Evolutionary conservation across 2,329 filamentous ascomycete species (phyloP), one percentile per base, ranked within the genome.

Genomic region (Fusarium pseudoanthophilum): DNA sequence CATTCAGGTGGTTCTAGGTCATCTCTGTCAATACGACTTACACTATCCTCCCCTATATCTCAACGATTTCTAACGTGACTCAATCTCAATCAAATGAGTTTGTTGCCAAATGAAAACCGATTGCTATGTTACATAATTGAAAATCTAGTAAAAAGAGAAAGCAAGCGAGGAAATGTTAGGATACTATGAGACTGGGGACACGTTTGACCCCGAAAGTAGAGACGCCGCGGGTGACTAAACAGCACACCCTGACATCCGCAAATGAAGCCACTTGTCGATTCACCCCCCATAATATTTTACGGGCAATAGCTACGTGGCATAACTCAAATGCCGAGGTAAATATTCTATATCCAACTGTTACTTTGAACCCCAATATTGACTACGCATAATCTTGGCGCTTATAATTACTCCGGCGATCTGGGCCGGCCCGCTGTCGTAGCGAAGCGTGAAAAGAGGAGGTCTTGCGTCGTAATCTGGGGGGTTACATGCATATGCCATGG

Each of bases 111-210:
- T 32, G 32, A 32, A 32, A 32, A 13, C 11, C 32, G 4, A 32
- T 14, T 32, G 1, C 32, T 6, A 11, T 13, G 32, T 14, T 32
- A 14, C 32, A 32, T 5, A 6, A 14, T 13, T 14, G 11, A 32
- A 5, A 32, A 14, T 14, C 32, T 14, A 14, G 11, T 32, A 32
- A 3, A 9, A 10, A 4, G 18, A 4, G 20, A 7, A 20, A 45
- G 18, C 26, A 1, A 0, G 5, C 10, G 8, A 13, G 43, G 10
- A 26, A 45, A 13, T 1, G 14, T 16, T 7, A 1, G 21, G 28
- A 4, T 3, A 4, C 0, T n/a, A 3, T 32, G 9, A 18, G 5
- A 16, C 28, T 30, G 10, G 18, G n/a, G n/a, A 13, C 1, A 11
- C 11, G 6, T 7, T 49, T 49, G 28, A 49, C 46, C 28, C 28